A percentile compares a stretch with the other conserved stretches of the same genome.
These are phyloP conservation scores for Calonectria hawksworthii DNA, from an alignment of 2,329 filamentous ascomycete genomes.

Conservation along the genomic window DNA sequence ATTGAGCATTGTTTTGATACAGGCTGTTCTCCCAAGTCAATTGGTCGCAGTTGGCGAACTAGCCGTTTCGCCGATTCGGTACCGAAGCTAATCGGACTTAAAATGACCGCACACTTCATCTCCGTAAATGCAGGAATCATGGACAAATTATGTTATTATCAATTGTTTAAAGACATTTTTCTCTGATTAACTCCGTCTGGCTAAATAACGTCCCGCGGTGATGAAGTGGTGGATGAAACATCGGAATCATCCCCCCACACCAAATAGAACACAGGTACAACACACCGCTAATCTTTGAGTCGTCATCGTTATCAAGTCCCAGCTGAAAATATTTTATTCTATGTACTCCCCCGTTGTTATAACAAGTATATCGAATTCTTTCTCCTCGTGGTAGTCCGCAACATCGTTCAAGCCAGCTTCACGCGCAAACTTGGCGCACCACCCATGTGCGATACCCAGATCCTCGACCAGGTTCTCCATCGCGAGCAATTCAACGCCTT, in stretches of 20 bases:
- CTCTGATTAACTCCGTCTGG: no score
- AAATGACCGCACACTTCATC: background rate
- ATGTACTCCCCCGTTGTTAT: constrained; percentile 23
- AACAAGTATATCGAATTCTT: constrained; percentile 27
- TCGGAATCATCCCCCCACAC: background rate
- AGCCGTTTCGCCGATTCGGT: background rate
- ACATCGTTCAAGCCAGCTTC: constrained; percentile 1
- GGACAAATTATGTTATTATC: background rate
- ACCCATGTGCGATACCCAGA: constrained; percentile 16
- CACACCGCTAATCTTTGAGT: background rate
- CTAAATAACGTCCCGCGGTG: background rate
- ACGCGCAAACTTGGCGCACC: constrained; percentile 26
- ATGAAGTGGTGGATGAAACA: background rate
- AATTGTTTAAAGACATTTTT: no score
- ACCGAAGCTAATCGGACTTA: background rate
- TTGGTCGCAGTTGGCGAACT: background rate
- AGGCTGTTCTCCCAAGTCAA: background rate
- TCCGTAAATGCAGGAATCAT: background rate
- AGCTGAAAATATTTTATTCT: background rate
- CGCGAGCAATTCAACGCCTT: constrained; percentile 1
- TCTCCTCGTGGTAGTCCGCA: constrained; percentile 20
- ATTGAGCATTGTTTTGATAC: background rate
- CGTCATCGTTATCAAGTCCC: background rate
- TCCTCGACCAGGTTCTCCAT: constrained; percentile 23
- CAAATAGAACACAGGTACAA: background rate